Conservation (phyloP, 139 green algal species). For the Zygnema circumcarinatum region DNA sequence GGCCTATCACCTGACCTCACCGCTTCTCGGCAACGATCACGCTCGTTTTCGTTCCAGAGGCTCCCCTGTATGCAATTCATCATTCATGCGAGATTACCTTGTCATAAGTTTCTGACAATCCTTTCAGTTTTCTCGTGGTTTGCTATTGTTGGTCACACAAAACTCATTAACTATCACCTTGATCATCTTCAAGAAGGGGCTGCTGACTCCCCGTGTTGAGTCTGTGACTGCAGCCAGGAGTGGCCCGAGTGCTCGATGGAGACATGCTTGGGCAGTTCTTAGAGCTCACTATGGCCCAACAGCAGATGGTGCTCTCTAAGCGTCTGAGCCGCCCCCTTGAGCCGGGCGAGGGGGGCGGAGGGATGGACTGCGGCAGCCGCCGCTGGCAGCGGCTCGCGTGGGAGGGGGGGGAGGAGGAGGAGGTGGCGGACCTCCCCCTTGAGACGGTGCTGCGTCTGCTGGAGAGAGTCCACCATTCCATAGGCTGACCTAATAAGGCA, state of each 20-base stretch:
- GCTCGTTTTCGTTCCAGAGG: neutral
- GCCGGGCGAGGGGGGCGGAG: neutral
- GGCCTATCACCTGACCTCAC: slow-evolving; percentile 40
- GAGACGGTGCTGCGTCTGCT: neutral
- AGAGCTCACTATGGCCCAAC: slow-evolving; percentile 28
- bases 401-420: neutral
- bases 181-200: neutral
- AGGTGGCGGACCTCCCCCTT: neutral
- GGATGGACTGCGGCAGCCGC: neutral
- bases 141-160: neutral
- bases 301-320: slow-evolving; percentile 25
- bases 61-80: slow-evolving; percentile 14
- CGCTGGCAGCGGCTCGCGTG: neutral
- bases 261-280: slow-evolving; percentile 53
- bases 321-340: neutral
- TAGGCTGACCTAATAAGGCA: too few species aligned
- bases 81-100: neutral
- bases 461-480: slow-evolving; percentile 7
- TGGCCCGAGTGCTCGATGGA: slow-evolving; percentile 30
- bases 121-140: neutral
- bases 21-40: slow-evolving; percentile 39
- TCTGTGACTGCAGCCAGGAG: neutral
- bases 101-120: neutral
- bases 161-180: neutral
- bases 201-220: neutral